Base-by-base conservation (phyloP, 2,329 filamentous ascomycete genomes). In the Cercospora sojina region DNA sequence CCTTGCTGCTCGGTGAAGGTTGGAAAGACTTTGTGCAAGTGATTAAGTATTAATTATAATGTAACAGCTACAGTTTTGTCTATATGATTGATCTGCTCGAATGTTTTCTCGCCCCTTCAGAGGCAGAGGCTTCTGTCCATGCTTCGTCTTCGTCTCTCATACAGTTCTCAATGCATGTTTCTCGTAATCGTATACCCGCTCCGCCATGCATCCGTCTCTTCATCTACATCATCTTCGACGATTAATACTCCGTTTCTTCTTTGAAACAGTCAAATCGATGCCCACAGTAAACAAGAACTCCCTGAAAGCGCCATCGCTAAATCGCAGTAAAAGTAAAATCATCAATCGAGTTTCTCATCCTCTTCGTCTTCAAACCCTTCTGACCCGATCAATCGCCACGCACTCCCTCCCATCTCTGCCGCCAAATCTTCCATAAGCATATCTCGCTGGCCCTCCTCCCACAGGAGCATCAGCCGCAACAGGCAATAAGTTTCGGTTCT, bases 381-480 rank as follows among this genome's bases (percentile, higher is more conserved):
- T 62, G 6, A 87, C 79, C 16, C 86, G 82, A 74, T 89, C 87
- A 68, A 89, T 83, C 0, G 87, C 86, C 10, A 87, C 76, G 74
- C 86, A 86, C 70, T 88, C 85, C 64, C 81, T 82, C 1, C 86
- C 86, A 73, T 88, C 87, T 27, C 85, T 79, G 0, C 86, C 87
- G 2, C 82, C 77, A 68, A 85, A 86, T 18, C 86, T 80, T 1
- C 85, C 86, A 73, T 88, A 87, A 0, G 82, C 85, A 70, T 87
- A 89, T 59, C 79, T 78, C 8, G 81, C 31, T 9, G 61, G 60
- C 9, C 60, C 65, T 27, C 47, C 49, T 7, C 38, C 61, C 8
- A 29, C 53, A 13, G 47, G 57, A 20, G 47, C 57, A n/a, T 61
- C 62, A 16, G 47, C 35, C 35, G n/a, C 53, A 18, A 27, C 35